These are phyloP conservation scores for Phytophthora macrochlamydospora DNA, from an alignment of 352 stramenopile species.

Conservation along the genomic window DNA sequence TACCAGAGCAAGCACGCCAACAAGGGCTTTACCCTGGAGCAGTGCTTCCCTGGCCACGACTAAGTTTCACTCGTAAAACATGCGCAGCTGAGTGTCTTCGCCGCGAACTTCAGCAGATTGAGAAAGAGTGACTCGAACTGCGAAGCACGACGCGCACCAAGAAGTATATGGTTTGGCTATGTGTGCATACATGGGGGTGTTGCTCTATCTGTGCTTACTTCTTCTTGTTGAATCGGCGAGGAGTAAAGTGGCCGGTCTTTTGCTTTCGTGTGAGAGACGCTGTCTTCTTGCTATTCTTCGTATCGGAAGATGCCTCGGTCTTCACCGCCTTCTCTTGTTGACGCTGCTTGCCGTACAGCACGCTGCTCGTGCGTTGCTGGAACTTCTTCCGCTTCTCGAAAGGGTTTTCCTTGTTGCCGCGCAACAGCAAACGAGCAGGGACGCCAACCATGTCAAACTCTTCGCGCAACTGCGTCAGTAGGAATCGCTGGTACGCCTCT, in stretches of 20 bases:
- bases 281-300: conserved; percentile 26
- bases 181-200: background rate
- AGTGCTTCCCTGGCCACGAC: conserved; percentile 66
- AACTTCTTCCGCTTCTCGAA: conserved; percentile 88
- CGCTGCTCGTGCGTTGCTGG: conserved; percentile 73
- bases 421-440: conserved; percentile 72
- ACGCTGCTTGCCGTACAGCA: conserved; percentile 64
- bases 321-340: conserved; percentile 17
- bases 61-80: conserved; percentile 3
- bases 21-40: conserved; percentile 78
- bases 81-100: no score
- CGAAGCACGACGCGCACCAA: background rate
- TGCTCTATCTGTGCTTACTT: conserved; percentile 25
- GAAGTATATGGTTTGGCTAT: conserved; percentile 24
- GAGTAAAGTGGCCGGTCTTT: conserved; percentile 44
- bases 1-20: conserved; percentile 80
- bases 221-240: conserved; percentile 43
- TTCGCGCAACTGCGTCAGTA: conserved; percentile 77
- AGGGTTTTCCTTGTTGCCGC: conserved; percentile 82
- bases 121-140: background rate
- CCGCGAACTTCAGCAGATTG: no score
- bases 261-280: conserved; percentile 41
- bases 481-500: conserved; percentile 78
- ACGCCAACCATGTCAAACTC: conserved; percentile 89
- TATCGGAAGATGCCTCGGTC: background rate